A percentile compares a stretch with the other conserved stretches of the same genome.
Conservation (phyloP, 768 basidiomycete species). For the Myochromella boudieri region DNA sequence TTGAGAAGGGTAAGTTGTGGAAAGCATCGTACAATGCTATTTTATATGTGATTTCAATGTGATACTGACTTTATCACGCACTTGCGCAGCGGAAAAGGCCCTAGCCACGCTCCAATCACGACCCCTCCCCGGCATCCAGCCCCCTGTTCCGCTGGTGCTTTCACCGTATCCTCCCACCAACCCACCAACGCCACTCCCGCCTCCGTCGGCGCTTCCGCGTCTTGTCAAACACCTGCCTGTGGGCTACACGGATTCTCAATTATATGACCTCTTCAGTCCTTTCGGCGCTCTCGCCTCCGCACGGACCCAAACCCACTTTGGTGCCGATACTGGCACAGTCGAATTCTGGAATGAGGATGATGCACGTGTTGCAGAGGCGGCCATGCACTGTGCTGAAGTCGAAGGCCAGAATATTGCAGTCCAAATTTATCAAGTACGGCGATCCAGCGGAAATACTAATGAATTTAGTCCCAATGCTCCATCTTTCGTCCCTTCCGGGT, state of each 20-base stretch:
- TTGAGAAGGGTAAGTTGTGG: conserved; percentile 75
- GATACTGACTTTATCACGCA: conserved; percentile 10
- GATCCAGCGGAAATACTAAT: conserved; percentile 50
- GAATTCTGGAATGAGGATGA: conserved; percentile 91
- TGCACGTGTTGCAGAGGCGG: conserved; percentile 73
- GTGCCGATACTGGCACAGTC: conserved; percentile 73
- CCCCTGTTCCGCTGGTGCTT: conserved; percentile 62
- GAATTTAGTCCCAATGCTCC: conserved; percentile 78
- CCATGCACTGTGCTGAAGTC: conserved; percentile 81
- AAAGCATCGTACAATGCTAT: conserved; percentile 1
- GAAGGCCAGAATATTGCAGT: conserved; percentile 86
- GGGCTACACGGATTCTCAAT: conserved; percentile 62
- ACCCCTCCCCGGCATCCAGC: conserved; percentile 59
- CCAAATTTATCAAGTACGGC: conserved; percentile 69
- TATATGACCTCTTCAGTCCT: conserved; percentile 85
- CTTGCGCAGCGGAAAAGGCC: conserved; percentile 77
- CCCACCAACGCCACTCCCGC: conserved; percentile 72
- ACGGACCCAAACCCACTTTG: conserved; percentile 72
- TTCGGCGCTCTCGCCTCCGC: conserved; percentile 83
- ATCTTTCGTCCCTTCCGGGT: conserved; percentile 70
- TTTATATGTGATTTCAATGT: conserved; percentile 3
- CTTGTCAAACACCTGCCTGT: conserved; percentile 83
- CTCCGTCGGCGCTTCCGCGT: conserved; percentile 74
- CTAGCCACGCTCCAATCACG: conserved; percentile 81
- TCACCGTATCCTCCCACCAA: conserved; percentile 84